Conservation (phyloP, 805 yeast genomes). For the Debaryomyces prosopidis region DNA sequence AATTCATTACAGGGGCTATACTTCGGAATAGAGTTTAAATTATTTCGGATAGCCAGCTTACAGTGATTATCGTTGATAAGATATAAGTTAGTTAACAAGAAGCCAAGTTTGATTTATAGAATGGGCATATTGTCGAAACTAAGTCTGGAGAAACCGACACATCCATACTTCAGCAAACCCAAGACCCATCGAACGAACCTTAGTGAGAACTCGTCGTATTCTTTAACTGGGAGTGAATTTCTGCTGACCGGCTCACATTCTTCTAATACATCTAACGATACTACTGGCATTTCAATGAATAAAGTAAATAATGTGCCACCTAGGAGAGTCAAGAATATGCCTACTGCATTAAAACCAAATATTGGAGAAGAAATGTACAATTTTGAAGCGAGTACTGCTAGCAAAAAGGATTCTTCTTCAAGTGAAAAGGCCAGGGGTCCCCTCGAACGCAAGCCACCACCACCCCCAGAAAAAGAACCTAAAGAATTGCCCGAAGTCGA, state of each 20-base stretch:
- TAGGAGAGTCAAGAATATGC: neutral
- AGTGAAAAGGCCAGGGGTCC: neutral
- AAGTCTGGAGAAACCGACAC: constrained; percentile 11
- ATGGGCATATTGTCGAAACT: constrained; percentile 25
- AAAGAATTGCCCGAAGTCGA: no score
- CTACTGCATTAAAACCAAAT: neutral
- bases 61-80: neutral
- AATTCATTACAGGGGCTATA: no score
- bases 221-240: constrained; percentile 32
- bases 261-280: constrained; percentile 29
- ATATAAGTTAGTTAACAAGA: neutral
- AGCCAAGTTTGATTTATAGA: neutral
- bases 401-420: neutral
- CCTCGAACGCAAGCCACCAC: neutral
- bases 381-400: neutral
- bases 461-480: neutral
- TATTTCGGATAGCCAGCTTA: no score
- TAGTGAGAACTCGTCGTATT: constrained; percentile 5
- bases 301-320: neutral
- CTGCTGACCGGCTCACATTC: constrained; percentile 32
- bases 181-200: neutral
- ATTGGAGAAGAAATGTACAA: neutral
- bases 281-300: constrained; percentile 1
- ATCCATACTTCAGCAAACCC: neutral
- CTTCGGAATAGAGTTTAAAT: no score